Percentiles rank a stretch among this genome's conserved stretches.
Conservation (phyloP, 2,329 filamentous ascomycete genomes). For the Stagonosporopsis vannaccii region DNA sequence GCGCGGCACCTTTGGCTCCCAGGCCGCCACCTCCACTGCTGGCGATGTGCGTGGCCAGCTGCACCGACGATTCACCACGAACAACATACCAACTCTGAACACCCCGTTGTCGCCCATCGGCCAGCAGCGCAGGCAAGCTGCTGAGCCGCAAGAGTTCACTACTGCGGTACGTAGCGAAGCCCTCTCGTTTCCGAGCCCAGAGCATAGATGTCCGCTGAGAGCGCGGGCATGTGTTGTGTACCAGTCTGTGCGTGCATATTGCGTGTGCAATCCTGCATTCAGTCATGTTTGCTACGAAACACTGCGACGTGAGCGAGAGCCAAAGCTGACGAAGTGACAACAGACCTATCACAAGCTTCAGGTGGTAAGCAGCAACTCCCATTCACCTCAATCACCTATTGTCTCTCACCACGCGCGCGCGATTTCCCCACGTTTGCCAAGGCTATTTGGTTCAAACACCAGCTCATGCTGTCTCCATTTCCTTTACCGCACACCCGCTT, state of each 20-base stretch:
- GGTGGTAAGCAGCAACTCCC: constrained; percentile 66
- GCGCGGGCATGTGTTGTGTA: neutral
- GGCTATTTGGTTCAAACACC: neutral
- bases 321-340: constrained; percentile 36
- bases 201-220: neutral
- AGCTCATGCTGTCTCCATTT: constrained; percentile 2
- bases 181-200: constrained; percentile 18
- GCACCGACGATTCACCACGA: constrained; percentile 92
- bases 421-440: constrained; percentile 18
- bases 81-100: constrained; percentile 78
- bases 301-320: constrained; percentile 32
- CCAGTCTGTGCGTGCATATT: neutral
- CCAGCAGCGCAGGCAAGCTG: constrained; percentile 61
- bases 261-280: constrained; percentile 2
- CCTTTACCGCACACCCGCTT: constrained; percentile 4
- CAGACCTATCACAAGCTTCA: constrained; percentile 76
- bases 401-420: constrained; percentile 19
- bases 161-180: constrained; percentile 58
- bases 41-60: constrained; percentile 78
- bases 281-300: constrained; percentile 2
- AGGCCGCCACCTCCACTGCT: constrained; percentile 35
- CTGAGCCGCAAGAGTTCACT: constrained; percentile 62
- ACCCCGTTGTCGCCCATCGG: constrained; percentile 70
- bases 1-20: constrained; percentile 65
- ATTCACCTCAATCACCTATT: constrained; percentile 33